Conservation (phyloP, 371 early-diverging fungal species). For the Apophysomyces ossiformis region DNA sequence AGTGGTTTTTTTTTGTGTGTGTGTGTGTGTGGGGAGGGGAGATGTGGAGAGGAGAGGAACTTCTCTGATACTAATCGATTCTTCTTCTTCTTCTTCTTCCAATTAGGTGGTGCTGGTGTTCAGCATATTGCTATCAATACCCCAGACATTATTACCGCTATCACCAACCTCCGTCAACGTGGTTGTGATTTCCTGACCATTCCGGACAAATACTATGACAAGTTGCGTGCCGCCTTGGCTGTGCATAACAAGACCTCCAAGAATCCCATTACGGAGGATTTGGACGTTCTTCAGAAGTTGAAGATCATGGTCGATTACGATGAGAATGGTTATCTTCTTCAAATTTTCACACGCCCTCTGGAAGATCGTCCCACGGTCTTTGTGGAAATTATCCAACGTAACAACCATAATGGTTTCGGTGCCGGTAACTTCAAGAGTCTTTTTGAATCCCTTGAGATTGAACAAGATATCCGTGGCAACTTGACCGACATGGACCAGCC, state of each 20-base stretch:
- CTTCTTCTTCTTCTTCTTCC: slow-evolving; percentile 5
- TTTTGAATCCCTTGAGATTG: slow-evolving; percentile 94
- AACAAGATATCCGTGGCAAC: slow-evolving; percentile 93
- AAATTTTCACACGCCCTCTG: slow-evolving; percentile 93
- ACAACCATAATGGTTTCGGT: slow-evolving; percentile 95
- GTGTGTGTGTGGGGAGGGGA: too few relatives aligned
- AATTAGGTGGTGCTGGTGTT: slow-evolving; percentile 76
- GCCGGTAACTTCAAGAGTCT: slow-evolving; percentile 98
- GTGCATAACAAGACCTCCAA: slow-evolving; percentile 59
- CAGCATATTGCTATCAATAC: slow-evolving; percentile 97
- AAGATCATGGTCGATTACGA: slow-evolving; percentile 96
- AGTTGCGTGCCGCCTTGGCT: slow-evolving; percentile 72
- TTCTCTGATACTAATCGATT: neutral
- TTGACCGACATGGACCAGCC: slow-evolving; percentile 57
- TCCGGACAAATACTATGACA: slow-evolving; percentile 91
- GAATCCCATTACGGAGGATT: slow-evolving; percentile 79
- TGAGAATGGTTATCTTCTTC: slow-evolving; percentile 94
- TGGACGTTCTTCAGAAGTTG: slow-evolving; percentile 82
- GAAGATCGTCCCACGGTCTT: slow-evolving; percentile 97
- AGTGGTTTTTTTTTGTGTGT: too few relatives aligned
- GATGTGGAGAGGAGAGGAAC: neutral
- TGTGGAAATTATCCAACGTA: slow-evolving; percentile 95
- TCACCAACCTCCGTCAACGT: slow-evolving; percentile 78
- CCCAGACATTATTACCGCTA: slow-evolving; percentile 82
- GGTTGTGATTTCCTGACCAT: slow-evolving; percentile 92